Conservation (phyloP, 2,329 filamentous ascomycete species). For the Trichocomaceae sp. region DNA sequence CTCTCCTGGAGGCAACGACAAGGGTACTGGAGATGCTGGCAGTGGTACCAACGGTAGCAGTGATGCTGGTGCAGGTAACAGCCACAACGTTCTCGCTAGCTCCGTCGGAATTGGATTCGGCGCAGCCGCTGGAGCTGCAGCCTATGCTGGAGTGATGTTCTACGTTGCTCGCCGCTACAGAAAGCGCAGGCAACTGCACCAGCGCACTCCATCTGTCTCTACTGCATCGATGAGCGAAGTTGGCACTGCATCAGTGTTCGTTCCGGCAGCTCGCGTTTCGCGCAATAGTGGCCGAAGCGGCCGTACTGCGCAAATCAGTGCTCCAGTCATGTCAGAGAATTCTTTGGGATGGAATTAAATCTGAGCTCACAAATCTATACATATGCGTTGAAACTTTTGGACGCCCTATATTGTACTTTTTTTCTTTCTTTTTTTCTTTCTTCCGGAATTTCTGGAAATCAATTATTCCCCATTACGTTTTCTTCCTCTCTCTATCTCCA, state of each 20-base stretch:
- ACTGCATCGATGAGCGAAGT: conserved; percentile 63
- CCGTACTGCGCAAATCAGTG: conserved; percentile 70
- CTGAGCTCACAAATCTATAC: not conserved
- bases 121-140: conserved; percentile 68
- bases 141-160: conserved; percentile 95
- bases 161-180: conserved; percentile 85
- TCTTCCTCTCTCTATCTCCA: not conserved
- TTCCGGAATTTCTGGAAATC: conserved; percentile 9
- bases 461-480: conserved; percentile 15
- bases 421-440: conserved; percentile 14
- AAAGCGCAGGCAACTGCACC: conserved; percentile 71
- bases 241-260: conserved; percentile 31
- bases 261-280: conserved; percentile 38
- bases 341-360: conserved; percentile 88
- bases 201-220: conserved; percentile 67
- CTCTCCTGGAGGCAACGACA: conserved; percentile 37
- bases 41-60: conserved; percentile 23
- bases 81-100: conserved; percentile 34
- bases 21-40: conserved; percentile 28
- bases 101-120: conserved; percentile 66
- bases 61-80: conserved; percentile 43
- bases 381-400: not conserved
- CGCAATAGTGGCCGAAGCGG: conserved; percentile 64
- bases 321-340: conserved; percentile 87
- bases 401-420: conserved; percentile 12